Conservation (phyloP, 306 rosid species). For the Vigna angularis region DNA sequence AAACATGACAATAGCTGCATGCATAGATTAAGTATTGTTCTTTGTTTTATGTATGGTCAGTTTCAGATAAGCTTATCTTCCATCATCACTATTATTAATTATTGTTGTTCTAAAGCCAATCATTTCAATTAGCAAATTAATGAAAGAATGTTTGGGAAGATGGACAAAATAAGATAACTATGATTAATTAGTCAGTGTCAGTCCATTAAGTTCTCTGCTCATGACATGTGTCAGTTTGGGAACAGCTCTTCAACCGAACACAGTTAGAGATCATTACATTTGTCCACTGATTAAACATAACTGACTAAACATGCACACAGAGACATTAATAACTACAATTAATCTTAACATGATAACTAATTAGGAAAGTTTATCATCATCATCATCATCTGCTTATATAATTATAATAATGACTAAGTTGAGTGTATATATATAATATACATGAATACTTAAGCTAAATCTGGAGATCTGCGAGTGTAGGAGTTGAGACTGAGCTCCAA, state of each 20-base stretch:
- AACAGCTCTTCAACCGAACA: slow-evolving; percentile 35
- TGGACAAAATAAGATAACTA: slow-evolving; percentile 29
- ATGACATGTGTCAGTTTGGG: slow-evolving; percentile 56
- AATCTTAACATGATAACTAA: slow-evolving; percentile 25
- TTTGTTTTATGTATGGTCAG: background rate
- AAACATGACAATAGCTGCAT: too few species aligned
- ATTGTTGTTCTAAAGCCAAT: slow-evolving; percentile 42
- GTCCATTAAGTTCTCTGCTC: slow-evolving; percentile 39
- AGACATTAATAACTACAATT: slow-evolving; percentile 35
- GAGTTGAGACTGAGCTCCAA: slow-evolving; percentile 91
- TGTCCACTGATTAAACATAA: slow-evolving; percentile 32
- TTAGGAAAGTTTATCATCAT: slow-evolving; percentile 21
- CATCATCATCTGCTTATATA: background rate
- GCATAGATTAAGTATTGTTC: too few species aligned
- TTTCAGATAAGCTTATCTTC: slow-evolving; percentile 25
- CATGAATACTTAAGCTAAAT: slow-evolving; percentile 40
- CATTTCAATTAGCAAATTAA: slow-evolving; percentile 51
- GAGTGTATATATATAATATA: background rate
- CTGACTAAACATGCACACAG: slow-evolving; percentile 34
- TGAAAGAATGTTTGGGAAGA: slow-evolving; percentile 51
- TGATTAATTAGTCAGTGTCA: slow-evolving; percentile 50
- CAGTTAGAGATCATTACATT: slow-evolving; percentile 38
- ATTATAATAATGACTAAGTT: slow-evolving; percentile 1
- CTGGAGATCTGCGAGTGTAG: slow-evolving; percentile 64
- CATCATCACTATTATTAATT: slow-evolving; percentile 14